Evolutionary conservation across 2,329 filamentous ascomycete species (phyloP), one percentile per base, ranked within the genome.

Genomic region (Gremmenia infestans): DNA sequence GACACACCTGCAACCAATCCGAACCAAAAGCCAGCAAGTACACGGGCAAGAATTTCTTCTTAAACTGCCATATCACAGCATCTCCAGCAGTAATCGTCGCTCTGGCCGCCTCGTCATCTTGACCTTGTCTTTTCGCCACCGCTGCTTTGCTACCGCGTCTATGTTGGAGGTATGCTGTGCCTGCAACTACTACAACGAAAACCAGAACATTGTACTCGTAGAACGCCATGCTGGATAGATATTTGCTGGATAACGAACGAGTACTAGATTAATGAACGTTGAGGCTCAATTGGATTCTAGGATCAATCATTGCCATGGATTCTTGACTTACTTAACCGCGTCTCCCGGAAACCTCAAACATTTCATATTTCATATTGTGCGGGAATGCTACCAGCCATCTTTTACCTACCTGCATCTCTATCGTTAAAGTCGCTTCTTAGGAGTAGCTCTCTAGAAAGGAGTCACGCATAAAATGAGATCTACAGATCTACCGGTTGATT

Each of bases 1-100:
- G 7, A 40, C 54, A 46, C 47, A 74, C 74, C 68, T 78, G 76
- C 17, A 80, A 71, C 76, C 76, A 79, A 66, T 80, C 76, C 6
- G 76, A 73, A 49, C 71, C 75, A 72, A 77, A 76, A n/a, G 76
- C 73, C 4, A 79, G 68, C 48, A 74, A 67, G 54, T 78, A 79
- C 35, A 78, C 74, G 14, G 64, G 55, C 49, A 74, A 65, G 59
- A 76, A 76, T 25, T 51, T 60, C 58, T 50, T 60, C 54, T 65
- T 65, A 35, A 65, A 62, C 23, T 59, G 50, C 48, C 40, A 52
- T 22, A 53, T 58, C 39, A 58, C 47, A 28, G 52, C 55, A 32
- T 55, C 47, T 6, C 48, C 55, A 25, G 57, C 53, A 32, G 28
- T 53, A 5, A 57, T 35, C 23, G 48, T 5, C 15, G 36, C 37